These are phyloP conservation scores for Phytophthora pseudosyringae DNA, from an alignment of 352 stramenopile species.

Conservation along the genomic window DNA sequence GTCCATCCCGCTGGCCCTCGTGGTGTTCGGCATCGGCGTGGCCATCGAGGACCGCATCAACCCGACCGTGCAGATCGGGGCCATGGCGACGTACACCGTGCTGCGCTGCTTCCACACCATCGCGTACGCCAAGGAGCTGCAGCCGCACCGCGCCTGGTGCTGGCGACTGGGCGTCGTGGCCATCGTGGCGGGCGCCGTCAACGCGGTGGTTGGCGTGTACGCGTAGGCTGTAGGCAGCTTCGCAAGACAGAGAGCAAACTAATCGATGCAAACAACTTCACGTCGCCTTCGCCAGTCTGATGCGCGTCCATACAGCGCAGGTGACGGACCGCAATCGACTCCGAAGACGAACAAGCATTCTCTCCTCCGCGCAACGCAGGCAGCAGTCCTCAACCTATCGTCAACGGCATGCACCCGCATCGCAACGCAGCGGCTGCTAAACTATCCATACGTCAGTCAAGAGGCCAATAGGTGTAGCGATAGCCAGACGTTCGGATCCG, in stretches of 20 bases:
- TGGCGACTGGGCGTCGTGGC: conserved; percentile 48
- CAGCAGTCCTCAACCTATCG: too few species aligned
- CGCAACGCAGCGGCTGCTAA: not conserved
- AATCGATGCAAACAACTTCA: conserved; percentile 15
- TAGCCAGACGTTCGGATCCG: conserved; percentile 22
- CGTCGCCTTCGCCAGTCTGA: conserved; percentile 5
- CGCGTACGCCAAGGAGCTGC: conserved; percentile 50
- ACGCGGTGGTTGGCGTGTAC: conserved; percentile 52
- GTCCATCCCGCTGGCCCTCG: conserved; percentile 54
- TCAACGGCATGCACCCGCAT: too few species aligned
- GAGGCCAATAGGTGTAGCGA: conserved; percentile 12
- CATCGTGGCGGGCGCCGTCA: conserved; percentile 47
- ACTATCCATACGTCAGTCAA: conserved; percentile 17
- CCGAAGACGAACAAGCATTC: too few species aligned
- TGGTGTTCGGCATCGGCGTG: conserved; percentile 53
- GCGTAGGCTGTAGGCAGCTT: conserved; percentile 19
- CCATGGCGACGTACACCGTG: conserved; percentile 53
- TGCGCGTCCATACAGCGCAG: too few species aligned
- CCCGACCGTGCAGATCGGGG: conserved; percentile 33
- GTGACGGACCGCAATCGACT: too few species aligned
- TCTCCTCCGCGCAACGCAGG: too few species aligned
- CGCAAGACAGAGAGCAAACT: not conserved
- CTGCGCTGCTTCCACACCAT: conserved; percentile 52
- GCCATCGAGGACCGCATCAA: conserved; percentile 42
- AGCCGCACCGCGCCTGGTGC: conserved; percentile 52